These are phyloP conservation scores for Acanthamoeba sp. DNA, from an alignment of 208 protist genomes.

Conservation along the genomic window DNA sequence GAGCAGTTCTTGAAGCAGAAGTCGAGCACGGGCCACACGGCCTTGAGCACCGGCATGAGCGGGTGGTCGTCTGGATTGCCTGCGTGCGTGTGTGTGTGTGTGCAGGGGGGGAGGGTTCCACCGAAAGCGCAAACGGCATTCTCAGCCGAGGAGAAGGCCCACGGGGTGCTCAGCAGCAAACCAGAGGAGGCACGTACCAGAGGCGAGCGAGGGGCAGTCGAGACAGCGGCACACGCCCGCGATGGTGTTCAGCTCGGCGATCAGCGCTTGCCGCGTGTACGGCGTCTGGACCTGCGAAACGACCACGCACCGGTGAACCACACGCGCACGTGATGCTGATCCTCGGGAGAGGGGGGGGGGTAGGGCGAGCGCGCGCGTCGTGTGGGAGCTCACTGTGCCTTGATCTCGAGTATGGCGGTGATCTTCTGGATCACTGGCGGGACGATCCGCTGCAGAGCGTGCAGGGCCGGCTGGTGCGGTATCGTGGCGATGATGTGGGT, in stretches of 20 bases:
- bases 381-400: background rate
- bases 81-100: background rate
- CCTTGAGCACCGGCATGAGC: conserved; percentile 12
- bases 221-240: background rate
- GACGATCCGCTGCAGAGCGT: background rate
- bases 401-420: background rate
- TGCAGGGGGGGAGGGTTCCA: no score
- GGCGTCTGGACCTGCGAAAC: background rate
- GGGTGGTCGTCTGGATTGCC: conserved; percentile 13
- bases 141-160: no score
- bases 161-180: no score
- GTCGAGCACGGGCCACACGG: conserved; percentile 15
- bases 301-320: no score
- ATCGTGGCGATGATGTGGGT: conserved; percentile 3
- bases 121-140: no score
- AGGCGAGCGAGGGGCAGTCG: background rate
- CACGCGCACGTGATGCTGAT: no score
- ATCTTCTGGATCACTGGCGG: conserved; percentile 8
- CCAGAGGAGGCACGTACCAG: background rate
- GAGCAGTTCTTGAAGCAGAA: conserved; percentile 28
- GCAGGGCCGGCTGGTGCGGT: background rate
- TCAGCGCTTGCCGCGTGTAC: background rate
- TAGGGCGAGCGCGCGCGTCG: background rate
- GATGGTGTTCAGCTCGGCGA: conserved; percentile 5
- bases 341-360: no score